Evolutionary conservation across 306 rosid genomes (phyloP).

Genomic region (Cucumis cinereus): DNA sequence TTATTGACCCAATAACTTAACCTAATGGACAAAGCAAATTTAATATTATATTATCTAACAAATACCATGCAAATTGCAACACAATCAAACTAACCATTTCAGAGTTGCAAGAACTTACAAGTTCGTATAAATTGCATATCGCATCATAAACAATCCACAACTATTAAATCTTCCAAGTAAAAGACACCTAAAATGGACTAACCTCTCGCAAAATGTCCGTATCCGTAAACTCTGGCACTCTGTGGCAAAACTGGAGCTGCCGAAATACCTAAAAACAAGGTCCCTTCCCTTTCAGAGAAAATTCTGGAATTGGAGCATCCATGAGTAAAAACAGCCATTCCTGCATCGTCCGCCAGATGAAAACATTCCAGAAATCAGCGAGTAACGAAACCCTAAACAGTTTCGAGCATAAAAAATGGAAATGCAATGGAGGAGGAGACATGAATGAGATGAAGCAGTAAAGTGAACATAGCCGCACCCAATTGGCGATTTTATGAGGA

Average conservation of each 20-base stretch:
- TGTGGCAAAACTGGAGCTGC: slow-evolving; percentile 32
- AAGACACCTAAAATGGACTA: slow-evolving; percentile 7
- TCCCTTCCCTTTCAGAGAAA: slow-evolving; percentile 20
- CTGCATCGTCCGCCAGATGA: slow-evolving; percentile 9
- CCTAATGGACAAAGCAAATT: too few species aligned
- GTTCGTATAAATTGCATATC: background rate
- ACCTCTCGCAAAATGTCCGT: slow-evolving; percentile 36
- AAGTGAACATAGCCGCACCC: background rate
- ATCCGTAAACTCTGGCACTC: slow-evolving; percentile 18
- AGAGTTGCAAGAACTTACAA: background rate
- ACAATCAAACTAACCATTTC: background rate
- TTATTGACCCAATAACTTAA: too few species aligned
- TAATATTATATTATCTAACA: too few species aligned
- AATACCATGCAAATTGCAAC: too few species aligned
- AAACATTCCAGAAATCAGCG: slow-evolving; percentile 3
- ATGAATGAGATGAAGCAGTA: background rate
- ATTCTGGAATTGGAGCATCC: slow-evolving; percentile 29
- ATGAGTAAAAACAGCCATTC: slow-evolving; percentile 30
- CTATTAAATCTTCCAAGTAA: background rate
- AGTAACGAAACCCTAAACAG: background rate
- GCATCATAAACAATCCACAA: background rate
- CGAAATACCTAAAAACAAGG: slow-evolving; percentile 22
- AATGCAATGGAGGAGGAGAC: background rate
- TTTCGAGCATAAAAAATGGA: background rate
- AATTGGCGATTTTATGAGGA: background rate